These are phyloP conservation scores for Tolypocladium album DNA, from an alignment of 2,329 filamentous ascomycete species.

Conservation along the genomic window DNA sequence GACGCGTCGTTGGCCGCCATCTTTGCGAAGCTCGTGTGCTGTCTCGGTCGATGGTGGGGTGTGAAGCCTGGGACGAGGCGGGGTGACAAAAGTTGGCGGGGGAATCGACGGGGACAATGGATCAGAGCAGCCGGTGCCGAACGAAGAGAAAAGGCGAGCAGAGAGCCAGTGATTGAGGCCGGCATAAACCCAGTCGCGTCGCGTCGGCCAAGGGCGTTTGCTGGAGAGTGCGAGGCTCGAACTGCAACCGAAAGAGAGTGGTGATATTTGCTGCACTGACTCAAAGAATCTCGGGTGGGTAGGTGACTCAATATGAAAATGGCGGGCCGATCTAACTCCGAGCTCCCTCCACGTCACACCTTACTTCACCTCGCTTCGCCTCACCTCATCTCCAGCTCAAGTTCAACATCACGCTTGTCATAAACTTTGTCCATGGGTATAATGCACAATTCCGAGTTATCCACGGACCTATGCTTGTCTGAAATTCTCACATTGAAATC, in stretches of 20 bases:
- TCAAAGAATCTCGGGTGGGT: not conserved
- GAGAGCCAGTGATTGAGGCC: not conserved
- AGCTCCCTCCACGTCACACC: not conserved
- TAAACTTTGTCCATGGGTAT: not conserved
- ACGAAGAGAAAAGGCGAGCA: not conserved
- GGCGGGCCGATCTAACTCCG: not conserved
- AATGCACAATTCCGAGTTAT: not conserved
- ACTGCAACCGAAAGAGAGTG: not conserved
- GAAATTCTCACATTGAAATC: too few relatives aligned
- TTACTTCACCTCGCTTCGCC: not conserved
- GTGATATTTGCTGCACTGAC: not conserved
- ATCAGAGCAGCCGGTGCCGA: constrained; percentile 1
- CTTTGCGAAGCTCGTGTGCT: not conserved
- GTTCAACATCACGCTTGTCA: not conserved
- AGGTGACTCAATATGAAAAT: not conserved
- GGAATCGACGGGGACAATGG: not conserved
- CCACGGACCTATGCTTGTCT: not conserved
- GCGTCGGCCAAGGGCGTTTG: not conserved
- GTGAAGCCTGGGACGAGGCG: not conserved
- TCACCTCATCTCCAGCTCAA: not conserved
- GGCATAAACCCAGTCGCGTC: not conserved
- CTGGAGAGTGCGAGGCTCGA: not conserved
- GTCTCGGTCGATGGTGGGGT: not conserved
- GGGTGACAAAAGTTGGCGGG: not conserved
- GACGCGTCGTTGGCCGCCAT: constrained; percentile 4